These are phyloP conservation scores for Tetradesmus obliquus DNA, from an alignment of 139 green algal genomes.

Conservation along the genomic window DNA sequence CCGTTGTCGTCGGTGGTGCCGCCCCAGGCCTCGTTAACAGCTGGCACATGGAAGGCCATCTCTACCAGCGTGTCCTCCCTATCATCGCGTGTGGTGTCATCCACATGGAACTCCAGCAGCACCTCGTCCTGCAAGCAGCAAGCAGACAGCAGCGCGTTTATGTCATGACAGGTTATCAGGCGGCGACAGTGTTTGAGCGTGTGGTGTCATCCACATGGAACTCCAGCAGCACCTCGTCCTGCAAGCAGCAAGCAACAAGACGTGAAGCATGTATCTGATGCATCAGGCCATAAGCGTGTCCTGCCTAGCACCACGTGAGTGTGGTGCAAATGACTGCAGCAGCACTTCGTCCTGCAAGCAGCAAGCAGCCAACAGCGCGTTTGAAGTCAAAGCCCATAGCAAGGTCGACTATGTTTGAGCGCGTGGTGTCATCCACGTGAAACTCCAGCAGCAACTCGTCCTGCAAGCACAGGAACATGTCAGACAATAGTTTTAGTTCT, in stretches of 20 bases:
- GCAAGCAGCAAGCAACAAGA: background rate
- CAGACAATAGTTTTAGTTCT: no score
- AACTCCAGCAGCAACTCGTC: slow-evolving; percentile 96
- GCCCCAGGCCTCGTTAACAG: slow-evolving; percentile 51
- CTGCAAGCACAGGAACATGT: slow-evolving; percentile 43
- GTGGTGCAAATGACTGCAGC: slow-evolving; percentile 93
- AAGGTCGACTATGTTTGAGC: background rate
- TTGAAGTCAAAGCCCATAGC: background rate
- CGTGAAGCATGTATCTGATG: background rate
- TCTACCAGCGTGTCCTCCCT: slow-evolving; percentile 89
- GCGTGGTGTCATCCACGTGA: slow-evolving; percentile 83
- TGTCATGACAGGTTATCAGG: background rate
- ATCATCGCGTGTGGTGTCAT: slow-evolving; percentile 81
- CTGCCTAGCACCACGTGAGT: slow-evolving; percentile 67
- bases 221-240: slow-evolving; percentile 95
- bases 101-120: slow-evolving; percentile 91
- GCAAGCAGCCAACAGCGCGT: slow-evolving; percentile 46
- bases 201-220: slow-evolving; percentile 90
- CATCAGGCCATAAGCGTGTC: slow-evolving; percentile 78
- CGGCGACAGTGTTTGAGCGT: background rate
- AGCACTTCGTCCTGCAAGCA: slow-evolving; percentile 89
- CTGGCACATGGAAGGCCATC: slow-evolving; percentile 87
- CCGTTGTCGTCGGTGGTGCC: background rate
- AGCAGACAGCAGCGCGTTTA: slow-evolving; percentile 45
- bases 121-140: slow-evolving; percentile 87